Conservation (phyloP, 202 grass and related monocot species). For the Miscanthus sacchariflorus region DNA sequence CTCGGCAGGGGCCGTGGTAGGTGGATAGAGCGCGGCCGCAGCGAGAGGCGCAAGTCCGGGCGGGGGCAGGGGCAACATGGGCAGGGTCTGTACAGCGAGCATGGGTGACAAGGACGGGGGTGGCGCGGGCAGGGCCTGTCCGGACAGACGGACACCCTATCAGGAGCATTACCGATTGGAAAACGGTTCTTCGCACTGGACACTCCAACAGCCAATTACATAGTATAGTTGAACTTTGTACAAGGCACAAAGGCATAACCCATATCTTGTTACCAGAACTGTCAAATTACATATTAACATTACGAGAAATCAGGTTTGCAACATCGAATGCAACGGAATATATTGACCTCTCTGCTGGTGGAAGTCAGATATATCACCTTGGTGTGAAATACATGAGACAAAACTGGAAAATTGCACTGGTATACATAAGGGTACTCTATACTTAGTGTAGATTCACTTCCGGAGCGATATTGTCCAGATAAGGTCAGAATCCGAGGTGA, state of each 20-base stretch:
- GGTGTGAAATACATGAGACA: not conserved
- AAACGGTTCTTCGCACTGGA: not conserved
- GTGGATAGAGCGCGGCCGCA: too few species aligned
- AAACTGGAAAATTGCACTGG: slow-evolving; percentile 1
- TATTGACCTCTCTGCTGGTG: not conserved
- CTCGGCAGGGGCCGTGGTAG: too few species aligned
- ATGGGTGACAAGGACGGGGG: too few species aligned
- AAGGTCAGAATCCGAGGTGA: slow-evolving; percentile 74
- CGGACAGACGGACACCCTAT: too few species aligned
- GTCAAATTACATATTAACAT: not conserved
- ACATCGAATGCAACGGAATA: not conserved
- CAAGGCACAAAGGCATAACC: not conserved
- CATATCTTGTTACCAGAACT: not conserved
- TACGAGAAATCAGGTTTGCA: not conserved
- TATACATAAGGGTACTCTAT: not conserved
- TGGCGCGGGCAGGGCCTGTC: too few species aligned
- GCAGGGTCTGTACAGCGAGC: too few species aligned
- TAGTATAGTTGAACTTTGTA: slow-evolving; percentile 9
- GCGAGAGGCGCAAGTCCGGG: too few species aligned
- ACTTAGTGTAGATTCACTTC: slow-evolving; percentile 16
- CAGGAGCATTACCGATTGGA: too few species aligned
- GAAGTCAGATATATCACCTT: not conserved
- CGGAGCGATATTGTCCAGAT: slow-evolving; percentile 86
- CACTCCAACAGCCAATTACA: not conserved
- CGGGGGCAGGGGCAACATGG: too few species aligned